These are phyloP conservation scores for Acrodontium crateriforme DNA, from an alignment of 2,329 filamentous ascomycete species.

Conservation along the genomic window DNA sequence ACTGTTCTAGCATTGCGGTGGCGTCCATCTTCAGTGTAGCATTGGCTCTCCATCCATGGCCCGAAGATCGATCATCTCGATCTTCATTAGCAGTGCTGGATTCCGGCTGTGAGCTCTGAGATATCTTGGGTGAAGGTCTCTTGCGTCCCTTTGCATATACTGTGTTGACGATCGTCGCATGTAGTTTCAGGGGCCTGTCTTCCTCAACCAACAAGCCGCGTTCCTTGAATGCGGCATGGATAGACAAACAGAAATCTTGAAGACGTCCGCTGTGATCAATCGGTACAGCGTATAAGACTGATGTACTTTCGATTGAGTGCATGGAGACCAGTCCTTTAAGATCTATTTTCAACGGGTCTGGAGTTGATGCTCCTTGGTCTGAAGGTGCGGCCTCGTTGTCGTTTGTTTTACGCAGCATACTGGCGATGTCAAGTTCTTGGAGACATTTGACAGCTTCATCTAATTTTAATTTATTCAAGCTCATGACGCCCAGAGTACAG, in stretches of 20 bases:
- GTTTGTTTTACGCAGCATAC: slow-evolving; percentile 7
- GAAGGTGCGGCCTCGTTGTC: not conserved
- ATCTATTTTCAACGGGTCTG: slow-evolving; percentile 22
- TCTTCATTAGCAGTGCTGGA: not conserved
- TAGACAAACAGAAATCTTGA: slow-evolving; percentile 41
- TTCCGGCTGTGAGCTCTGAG: not conserved
- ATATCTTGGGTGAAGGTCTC: slow-evolving; percentile 8
- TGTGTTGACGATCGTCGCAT: slow-evolving; percentile 79
- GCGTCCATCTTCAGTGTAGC: slow-evolving; percentile 30
- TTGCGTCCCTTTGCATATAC: slow-evolving; percentile 49
- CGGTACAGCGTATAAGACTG: slow-evolving; percentile 53
- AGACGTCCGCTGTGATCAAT: slow-evolving; percentile 39
- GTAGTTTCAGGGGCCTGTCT: slow-evolving; percentile 53
- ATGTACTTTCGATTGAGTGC: slow-evolving; percentile 42
- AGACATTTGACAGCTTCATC: slow-evolving; percentile 31
- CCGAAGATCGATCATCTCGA: slow-evolving; percentile 8
- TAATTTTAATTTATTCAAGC: slow-evolving; percentile 42
- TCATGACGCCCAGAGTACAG: slow-evolving; percentile 78
- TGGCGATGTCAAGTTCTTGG: slow-evolving; percentile 12
- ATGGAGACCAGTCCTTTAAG: slow-evolving; percentile 44
- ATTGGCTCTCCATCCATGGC: slow-evolving; percentile 22
- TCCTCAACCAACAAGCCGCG: slow-evolving; percentile 45
- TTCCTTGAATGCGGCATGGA: slow-evolving; percentile 42
- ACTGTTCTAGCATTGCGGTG: slow-evolving; percentile 34
- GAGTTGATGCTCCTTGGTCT: not conserved